Percentiles rank a stretch among this genome's conserved stretches.
These are phyloP conservation scores for Dissophora globulifera DNA, from an alignment of 192 early-diverging fungal species.

Conservation along the genomic window DNA sequence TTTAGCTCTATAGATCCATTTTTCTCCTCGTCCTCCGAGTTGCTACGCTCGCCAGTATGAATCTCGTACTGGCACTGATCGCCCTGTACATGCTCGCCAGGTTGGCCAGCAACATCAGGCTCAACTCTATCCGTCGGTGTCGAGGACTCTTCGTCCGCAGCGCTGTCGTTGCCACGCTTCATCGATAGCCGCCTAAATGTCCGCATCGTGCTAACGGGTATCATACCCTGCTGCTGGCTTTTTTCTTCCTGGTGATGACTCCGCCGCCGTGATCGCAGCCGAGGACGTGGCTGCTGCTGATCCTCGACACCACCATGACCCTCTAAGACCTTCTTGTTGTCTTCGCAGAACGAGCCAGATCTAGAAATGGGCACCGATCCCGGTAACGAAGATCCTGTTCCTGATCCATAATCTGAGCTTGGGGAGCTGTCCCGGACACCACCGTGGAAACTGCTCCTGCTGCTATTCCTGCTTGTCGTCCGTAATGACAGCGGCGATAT, in stretches of 20 bases:
- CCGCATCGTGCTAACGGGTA: slow-evolving; percentile 38
- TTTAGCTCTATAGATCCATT: slow-evolving; percentile 24
- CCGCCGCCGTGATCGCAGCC: not conserved
- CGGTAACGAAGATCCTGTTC: slow-evolving; percentile 35
- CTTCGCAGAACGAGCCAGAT: slow-evolving; percentile 25
- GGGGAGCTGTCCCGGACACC: slow-evolving; percentile 22
- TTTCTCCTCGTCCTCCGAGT: slow-evolving; percentile 1
- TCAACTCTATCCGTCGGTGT: no score
- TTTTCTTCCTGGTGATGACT: not conserved
- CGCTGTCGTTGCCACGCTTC: not conserved
- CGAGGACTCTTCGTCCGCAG: not conserved
- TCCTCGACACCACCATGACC: slow-evolving; percentile 1
- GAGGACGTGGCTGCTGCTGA: not conserved
- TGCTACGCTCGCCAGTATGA: not conserved
- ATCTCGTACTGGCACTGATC: no score
- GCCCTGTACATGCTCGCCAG: not conserved
- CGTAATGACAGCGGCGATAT: not conserved
- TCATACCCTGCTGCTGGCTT: slow-evolving; percentile 22
- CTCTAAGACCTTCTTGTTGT: not conserved
- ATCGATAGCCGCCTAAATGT: slow-evolving; percentile 28
- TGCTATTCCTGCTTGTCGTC: slow-evolving; percentile 14
- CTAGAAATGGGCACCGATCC: slow-evolving; percentile 35
- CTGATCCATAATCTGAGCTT: slow-evolving; percentile 48
- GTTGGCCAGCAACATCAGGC: not conserved
- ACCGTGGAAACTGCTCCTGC: slow-evolving; percentile 7